phyloP scores from a whole-genome alignment of 805 yeast genomes.

The Cyberlindnera galapagoensis region DNA sequence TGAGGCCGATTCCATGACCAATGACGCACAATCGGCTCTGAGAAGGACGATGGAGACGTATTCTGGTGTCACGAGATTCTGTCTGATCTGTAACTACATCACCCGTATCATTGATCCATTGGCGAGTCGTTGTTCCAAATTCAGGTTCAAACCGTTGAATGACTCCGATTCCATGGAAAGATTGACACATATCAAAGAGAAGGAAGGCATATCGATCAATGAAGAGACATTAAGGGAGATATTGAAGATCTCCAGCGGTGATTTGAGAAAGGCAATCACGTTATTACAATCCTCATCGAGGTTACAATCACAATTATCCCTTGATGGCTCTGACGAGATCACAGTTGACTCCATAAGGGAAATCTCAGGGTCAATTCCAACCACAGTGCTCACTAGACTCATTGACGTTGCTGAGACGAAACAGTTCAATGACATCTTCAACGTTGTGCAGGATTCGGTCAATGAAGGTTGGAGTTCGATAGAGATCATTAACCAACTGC shows the following conservation, averaged over 20 bases:
- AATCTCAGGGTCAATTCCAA: slow-evolving; percentile 71
- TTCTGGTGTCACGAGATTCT: slow-evolving; percentile 85
- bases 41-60: slow-evolving; percentile 94
- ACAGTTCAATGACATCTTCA: slow-evolving; percentile 29
- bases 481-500: slow-evolving; percentile 65
- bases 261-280: slow-evolving; percentile 89
- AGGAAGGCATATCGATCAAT: slow-evolving; percentile 37
- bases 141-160: slow-evolving; percentile 79
- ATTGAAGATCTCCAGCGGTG: slow-evolving; percentile 76
- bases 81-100: slow-evolving; percentile 91
- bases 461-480: slow-evolving; percentile 76
- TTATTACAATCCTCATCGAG: slow-evolving; percentile 78
- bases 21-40: slow-evolving; percentile 92
- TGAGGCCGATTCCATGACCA: slow-evolving; percentile 97
- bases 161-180: slow-evolving; percentile 63
- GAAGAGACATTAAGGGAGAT: slow-evolving; percentile 55
- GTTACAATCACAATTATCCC: slow-evolving; percentile 28
- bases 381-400: slow-evolving; percentile 36
- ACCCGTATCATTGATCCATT: slow-evolving; percentile 95
- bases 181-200: slow-evolving; percentile 50
- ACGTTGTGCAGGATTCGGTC: slow-evolving; percentile 43
- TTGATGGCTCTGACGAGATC: slow-evolving; percentile 30
- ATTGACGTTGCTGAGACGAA: slow-evolving; percentile 30
- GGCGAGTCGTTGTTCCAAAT: slow-evolving; percentile 94
- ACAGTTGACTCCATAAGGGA: slow-evolving; percentile 49